Percentiles rank a stretch among this genome's conserved stretches.
These are phyloP conservation scores for Phytophthora chlamydospora DNA, from an alignment of 352 stramenopile species.

Conservation along the genomic window DNA sequence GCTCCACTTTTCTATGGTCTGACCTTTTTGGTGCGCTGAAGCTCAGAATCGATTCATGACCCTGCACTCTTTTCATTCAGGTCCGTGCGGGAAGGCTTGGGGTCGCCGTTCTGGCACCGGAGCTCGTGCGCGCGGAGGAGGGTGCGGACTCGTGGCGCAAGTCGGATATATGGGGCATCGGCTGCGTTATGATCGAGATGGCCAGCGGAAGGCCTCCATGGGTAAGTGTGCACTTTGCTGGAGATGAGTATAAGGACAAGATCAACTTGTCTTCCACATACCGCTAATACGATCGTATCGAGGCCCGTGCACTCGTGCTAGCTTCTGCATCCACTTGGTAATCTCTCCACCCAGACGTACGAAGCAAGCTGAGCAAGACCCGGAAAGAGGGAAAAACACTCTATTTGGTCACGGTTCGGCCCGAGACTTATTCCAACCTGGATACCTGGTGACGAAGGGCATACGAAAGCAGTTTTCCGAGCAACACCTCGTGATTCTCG, in stretches of 20 bases:
- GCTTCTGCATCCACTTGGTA: no score
- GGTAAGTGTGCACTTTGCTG: slow-evolving; percentile 33
- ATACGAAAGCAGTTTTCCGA: slow-evolving; percentile 55
- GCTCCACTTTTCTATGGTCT: no score
- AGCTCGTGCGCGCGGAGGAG: slow-evolving; percentile 91
- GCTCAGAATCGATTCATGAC: no score
- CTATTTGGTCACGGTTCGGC: slow-evolving; percentile 11
- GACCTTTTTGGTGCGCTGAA: no score
- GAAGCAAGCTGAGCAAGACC: no score
- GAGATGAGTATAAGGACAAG: no score
- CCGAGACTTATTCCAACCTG: slow-evolving; percentile 13
- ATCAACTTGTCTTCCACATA: no score
- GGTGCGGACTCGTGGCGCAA: slow-evolving; percentile 82
- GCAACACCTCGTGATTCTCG: slow-evolving; percentile 50
- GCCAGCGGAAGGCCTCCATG: slow-evolving; percentile 87
- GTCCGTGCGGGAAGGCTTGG: slow-evolving; percentile 74
- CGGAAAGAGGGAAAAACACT: no score
- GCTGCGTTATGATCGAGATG: slow-evolving; percentile 92
- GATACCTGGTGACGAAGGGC: slow-evolving; percentile 33
- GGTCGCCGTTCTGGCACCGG: slow-evolving; percentile 94
- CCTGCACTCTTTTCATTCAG: slow-evolving; percentile 31
- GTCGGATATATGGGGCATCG: slow-evolving; percentile 91
- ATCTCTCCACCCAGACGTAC: no score
- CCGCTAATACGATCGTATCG: no score
- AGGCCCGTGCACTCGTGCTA: no score